Evolutionary conservation across 148 eudicot species (phyloP), one percentile per base, ranked within the genome.

Genomic region (Rhododendron molle): DNA sequence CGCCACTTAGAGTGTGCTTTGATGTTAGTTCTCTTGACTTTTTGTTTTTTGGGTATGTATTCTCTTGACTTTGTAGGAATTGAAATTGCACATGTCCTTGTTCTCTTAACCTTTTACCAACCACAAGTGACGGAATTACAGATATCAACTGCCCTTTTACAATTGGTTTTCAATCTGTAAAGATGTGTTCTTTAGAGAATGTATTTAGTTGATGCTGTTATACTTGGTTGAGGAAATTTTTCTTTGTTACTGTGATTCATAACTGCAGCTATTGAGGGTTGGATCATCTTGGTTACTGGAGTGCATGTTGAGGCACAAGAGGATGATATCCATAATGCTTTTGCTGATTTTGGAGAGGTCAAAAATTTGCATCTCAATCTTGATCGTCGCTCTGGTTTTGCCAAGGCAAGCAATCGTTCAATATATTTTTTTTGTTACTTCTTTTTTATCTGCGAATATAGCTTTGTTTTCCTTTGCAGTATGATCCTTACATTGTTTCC

Each of bases 301-400:
- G 92, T 93, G 32, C 94, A 93, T 87, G 95, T 90, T 87, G 97
- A 94, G 87, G 94, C 97, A 46, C 92, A 92, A 84, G 97, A 94
- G 83, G 96, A 94, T 80, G 94, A 94, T 85, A 87, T 94, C 83
- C 94, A 90, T 21, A 93, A 93, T 92, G 90, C 86, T 56, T 93
- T 94, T 87, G 96, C 94, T 84, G 96, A 91, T 74, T 93, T 85
- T 84, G 96, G 98, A 76, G 92, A 91, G 90, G 91, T 94, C 18
- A 94, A 91, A 91, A 94, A 93, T 86, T 85, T 94, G 85, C 98
- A 94, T 89, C 85, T 94, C 90, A 94, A 94, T 90, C 90, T 94
- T 85, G 96, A 94, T 81, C 96, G 98, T 21, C 95, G 96, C 28
- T 93, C 98, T 34, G 98, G 98, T 36, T 94, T 91, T 90, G 98